Conservation (phyloP, 225 moss, liverwort and hornwort species). For the Pleurozium schreberi region DNA sequence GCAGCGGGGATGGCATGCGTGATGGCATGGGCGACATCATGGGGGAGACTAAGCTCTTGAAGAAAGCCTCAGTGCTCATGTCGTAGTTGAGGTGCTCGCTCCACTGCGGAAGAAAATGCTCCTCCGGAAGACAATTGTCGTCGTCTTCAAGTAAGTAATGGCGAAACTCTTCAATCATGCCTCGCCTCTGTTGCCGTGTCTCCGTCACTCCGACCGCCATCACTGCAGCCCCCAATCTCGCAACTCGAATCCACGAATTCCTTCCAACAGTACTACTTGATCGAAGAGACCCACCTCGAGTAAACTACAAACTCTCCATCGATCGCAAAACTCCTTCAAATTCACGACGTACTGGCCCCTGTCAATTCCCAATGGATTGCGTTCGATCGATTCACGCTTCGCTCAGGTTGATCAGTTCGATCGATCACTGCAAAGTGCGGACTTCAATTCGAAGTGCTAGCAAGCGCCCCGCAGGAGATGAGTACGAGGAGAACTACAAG, state of each 20-base stretch:
- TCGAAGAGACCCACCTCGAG: not conserved
- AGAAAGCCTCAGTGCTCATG: conserved; percentile 30
- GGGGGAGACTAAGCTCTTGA: conserved; percentile 27
- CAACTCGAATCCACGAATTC: too few relatives aligned
- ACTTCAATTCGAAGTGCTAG: not conserved
- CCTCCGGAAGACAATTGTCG: conserved; percentile 32
- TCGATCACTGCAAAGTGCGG: not conserved
- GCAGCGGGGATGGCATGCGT: conserved; percentile 17
- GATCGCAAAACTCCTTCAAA: not conserved
- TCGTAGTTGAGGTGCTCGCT: not conserved
- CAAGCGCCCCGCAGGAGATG: not conserved
- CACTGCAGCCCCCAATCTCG: not conserved
- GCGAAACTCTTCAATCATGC: conserved; percentile 39
- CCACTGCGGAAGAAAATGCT: conserved; percentile 31
- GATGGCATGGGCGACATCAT: conserved; percentile 18
- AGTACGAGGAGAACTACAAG: not conserved
- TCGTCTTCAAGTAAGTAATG: conserved; percentile 39
- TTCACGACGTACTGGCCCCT: not conserved
- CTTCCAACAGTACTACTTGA: too few relatives aligned
- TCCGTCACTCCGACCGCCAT: not conserved
- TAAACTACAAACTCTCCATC: not conserved
- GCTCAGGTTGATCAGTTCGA: not conserved
- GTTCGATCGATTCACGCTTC: not conserved
- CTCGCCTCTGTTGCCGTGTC: not conserved
- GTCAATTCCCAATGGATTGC: not conserved